phyloP scores from a whole-genome alignment of 768 basidiomycete species.

The Boletus barrowsii region DNA sequence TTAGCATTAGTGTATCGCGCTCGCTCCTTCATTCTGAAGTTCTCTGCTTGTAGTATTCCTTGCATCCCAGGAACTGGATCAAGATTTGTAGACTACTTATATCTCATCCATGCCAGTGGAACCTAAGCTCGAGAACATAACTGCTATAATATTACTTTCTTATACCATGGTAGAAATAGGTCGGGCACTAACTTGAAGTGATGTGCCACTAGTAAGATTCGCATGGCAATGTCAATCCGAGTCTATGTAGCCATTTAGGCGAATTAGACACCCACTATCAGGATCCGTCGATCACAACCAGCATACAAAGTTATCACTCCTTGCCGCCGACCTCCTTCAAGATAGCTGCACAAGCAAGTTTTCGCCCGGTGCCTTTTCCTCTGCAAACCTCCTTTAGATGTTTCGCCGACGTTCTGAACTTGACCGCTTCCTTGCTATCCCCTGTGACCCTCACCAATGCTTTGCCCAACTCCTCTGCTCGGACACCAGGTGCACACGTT shows the following conservation, averaged over 20 bases:
- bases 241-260: no score
- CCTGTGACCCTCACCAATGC: conserved; percentile 6
- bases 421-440: neutral
- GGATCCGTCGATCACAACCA: no score
- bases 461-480: neutral
- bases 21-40: neutral
- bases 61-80: conserved; percentile 25
- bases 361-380: conserved; percentile 1
- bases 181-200: no score
- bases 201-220: no score
- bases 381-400: neutral
- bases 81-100: neutral
- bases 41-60: neutral
- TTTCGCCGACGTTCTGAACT: conserved; percentile 1
- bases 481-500: neutral
- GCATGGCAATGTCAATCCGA: no score
- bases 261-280: no score
- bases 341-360: neutral
- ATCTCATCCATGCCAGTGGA: neutral
- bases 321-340: neutral
- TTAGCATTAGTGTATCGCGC: neutral
- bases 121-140: neutral
- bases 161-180: no score
- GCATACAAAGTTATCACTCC: no score
- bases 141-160: neutral